Evolutionary conservation across 495 filamentous ascomycete species (phyloP).

Genomic region (Penicillium riverlandense): DNA sequence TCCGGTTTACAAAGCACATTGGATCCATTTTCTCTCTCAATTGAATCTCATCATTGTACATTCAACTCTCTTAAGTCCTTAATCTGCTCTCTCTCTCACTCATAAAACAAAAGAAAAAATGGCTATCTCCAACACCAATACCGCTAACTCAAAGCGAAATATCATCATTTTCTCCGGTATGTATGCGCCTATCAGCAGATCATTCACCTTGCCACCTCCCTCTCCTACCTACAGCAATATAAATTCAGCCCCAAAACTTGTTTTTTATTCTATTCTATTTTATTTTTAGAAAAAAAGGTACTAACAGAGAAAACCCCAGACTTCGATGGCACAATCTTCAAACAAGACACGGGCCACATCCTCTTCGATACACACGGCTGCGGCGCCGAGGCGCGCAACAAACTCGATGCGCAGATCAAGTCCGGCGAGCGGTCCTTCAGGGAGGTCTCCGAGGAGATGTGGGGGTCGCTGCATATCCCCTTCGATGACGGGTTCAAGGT

Average conservation of each 20-base stretch:
- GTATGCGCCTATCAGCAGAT: neutral
- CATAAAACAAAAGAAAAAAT: slow-evolving; percentile 7
- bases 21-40: no score
- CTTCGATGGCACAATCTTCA: slow-evolving; percentile 74
- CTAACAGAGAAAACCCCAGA: slow-evolving; percentile 31
- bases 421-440: slow-evolving; percentile 61
- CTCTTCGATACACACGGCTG: slow-evolving; percentile 65
- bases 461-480: slow-evolving; percentile 59
- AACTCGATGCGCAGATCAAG: slow-evolving; percentile 62
- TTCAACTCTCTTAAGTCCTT: neutral
- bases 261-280: no score
- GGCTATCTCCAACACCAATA: slow-evolving; percentile 11
- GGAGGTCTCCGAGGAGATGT: slow-evolving; percentile 74
- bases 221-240: no score
- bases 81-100: neutral
- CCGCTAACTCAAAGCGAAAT: slow-evolving; percentile 17
- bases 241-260: no score
- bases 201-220: no score
- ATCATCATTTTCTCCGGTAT: slow-evolving; percentile 27
- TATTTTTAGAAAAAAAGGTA: no score
- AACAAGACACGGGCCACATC: slow-evolving; percentile 73
- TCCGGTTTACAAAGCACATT: no score
- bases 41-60: neutral
- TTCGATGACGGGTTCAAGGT: slow-evolving; percentile 70
- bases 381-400: slow-evolving; percentile 45